Percentiles rank a stretch among this genome's conserved stretches.
These are phyloP conservation scores for Pythium dissotocum DNA, from an alignment of 352 stramenopile genomes.

Conservation along the genomic window DNA sequence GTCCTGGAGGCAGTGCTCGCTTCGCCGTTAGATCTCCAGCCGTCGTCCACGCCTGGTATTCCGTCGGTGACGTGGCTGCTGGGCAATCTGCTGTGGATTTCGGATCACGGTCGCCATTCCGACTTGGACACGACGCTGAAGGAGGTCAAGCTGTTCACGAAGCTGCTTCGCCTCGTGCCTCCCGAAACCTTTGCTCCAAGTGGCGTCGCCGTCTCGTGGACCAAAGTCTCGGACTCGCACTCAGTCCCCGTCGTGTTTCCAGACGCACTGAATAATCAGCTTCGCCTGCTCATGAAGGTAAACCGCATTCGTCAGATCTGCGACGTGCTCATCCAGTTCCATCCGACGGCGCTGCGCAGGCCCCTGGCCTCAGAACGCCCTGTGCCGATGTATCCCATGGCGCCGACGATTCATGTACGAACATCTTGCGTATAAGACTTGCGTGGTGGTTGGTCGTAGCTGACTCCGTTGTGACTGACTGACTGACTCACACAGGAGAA, in stretches of 20 bases:
- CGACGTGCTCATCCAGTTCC: conserved; percentile 46
- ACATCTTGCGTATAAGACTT: background rate
- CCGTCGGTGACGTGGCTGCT: conserved; percentile 60
- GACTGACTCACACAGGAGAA: conserved; percentile 41
- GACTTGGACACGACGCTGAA: conserved; percentile 23
- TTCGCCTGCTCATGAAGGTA: conserved; percentile 50
- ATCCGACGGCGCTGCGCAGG: conserved; percentile 31
- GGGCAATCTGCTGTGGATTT: conserved; percentile 64
- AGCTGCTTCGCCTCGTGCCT: conserved; percentile 48
- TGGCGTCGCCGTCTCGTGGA: conserved; percentile 62
- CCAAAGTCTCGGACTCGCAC: conserved; percentile 66
- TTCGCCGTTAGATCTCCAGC: conserved; percentile 26
- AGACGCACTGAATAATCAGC: conserved; percentile 50
- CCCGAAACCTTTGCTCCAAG: conserved; percentile 50
- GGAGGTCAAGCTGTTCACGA: conserved; percentile 46
- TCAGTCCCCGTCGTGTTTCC: conserved; percentile 64
- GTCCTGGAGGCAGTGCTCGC: conserved; percentile 22
- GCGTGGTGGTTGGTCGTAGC: background rate
- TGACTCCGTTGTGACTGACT: conserved; percentile 15
- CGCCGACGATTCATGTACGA: conserved; percentile 39
- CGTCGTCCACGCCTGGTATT: conserved; percentile 47
- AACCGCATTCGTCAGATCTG: conserved; percentile 52
- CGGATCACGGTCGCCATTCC: conserved; percentile 28
- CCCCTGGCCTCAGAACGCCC: conserved; percentile 43
- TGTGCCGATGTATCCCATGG: conserved; percentile 50